phyloP scores from a whole-genome alignment of 345 rosid species.

The Rhodamnia rubescens region DNA sequence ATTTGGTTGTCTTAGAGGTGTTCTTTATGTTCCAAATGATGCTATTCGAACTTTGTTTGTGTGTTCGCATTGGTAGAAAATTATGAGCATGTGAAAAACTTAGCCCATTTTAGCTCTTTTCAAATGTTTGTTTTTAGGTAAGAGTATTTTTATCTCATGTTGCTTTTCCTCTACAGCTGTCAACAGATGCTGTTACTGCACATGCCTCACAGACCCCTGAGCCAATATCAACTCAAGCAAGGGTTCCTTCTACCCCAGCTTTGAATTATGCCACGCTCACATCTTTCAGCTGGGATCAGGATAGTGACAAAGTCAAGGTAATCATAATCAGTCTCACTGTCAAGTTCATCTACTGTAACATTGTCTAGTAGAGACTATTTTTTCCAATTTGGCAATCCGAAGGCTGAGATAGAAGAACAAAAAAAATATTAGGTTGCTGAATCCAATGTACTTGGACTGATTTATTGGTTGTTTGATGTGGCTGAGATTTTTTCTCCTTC shows the following conservation, averaged over 20 bases:
- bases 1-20: background rate
- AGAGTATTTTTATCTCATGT: background rate
- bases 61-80: background rate
- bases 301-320: constrained; percentile 91
- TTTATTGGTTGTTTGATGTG: background rate
- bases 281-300: constrained; percentile 98
- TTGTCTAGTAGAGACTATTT: background rate
- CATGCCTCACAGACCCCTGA: constrained; percentile 6
- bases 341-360: background rate
- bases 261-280: constrained; percentile 42
- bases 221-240: constrained; percentile 23
- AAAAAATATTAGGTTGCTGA: background rate
- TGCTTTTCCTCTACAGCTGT: constrained; percentile 13
- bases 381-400: background rate
- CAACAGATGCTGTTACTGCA: constrained; percentile 16
- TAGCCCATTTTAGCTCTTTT: background rate
- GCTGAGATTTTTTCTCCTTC: background rate
- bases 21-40: background rate
- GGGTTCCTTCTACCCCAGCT: constrained; percentile 20
- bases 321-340: background rate
- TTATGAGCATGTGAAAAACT: background rate
- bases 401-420: background rate
- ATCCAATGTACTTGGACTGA: background rate
- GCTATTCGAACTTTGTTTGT: background rate
- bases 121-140: background rate